phyloP scores from a whole-genome alignment of 2,329 filamentous ascomycete species.

The Alternaria brassicicola region DNA sequence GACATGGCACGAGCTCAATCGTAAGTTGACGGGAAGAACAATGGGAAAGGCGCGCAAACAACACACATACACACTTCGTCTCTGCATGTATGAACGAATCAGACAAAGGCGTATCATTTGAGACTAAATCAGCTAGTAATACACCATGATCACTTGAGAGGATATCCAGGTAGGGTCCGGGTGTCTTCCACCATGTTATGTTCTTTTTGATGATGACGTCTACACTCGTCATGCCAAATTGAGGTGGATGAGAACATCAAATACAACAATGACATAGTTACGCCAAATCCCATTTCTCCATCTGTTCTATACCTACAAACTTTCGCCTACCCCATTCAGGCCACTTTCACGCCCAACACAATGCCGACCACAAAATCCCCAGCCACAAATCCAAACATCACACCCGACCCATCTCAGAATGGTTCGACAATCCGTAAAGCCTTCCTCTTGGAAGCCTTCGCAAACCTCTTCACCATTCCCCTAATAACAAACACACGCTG shows the following conservation, averaged over 20 bases:
- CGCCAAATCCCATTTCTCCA: background rate
- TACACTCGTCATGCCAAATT: background rate
- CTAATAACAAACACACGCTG: constrained; percentile 31
- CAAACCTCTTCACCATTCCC: constrained; percentile 36
- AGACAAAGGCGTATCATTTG: too few relatives aligned
- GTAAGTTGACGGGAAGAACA: background rate
- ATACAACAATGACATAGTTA: background rate
- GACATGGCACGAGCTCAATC: background rate
- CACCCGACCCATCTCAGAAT: constrained; percentile 15
- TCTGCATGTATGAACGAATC: too few relatives aligned
- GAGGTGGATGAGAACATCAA: background rate
- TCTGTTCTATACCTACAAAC: background rate
- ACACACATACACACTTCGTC: background rate
- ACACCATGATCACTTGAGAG: background rate
- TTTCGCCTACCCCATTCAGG: background rate
- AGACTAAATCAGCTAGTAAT: background rate
- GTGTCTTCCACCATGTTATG: too few relatives aligned
- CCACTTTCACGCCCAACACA: background rate
- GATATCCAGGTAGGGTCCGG: background rate
- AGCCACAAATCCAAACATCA: constrained; percentile 27
- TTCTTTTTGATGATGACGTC: background rate
- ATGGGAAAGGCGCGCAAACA: background rate
- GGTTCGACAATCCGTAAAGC: constrained; percentile 35
- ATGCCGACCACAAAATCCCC: constrained; percentile 25
- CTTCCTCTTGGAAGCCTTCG: constrained; percentile 34